Base-by-base conservation (phyloP, 1,284 basidiomycete species). In the Trichosporon sp. region DNA sequence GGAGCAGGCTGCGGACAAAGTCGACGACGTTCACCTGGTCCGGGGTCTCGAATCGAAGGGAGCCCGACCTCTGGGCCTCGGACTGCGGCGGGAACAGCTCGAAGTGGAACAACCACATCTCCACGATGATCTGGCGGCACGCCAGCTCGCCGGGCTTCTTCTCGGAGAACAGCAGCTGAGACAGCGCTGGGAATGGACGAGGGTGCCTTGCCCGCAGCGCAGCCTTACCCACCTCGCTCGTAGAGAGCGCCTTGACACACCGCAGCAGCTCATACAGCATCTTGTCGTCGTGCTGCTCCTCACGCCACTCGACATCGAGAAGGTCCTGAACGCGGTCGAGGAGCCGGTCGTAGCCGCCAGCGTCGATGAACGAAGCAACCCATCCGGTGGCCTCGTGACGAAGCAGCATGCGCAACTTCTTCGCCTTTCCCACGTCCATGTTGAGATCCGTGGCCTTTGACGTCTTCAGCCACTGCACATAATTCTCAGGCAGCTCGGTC, bases 211-310 rank as follows among this genome's bases (percentile, higher is more conserved):
- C 90, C 11, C 93, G 90, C 2, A 99, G 88, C 0, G 95, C 94
- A 37, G 76, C 73, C 66, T 85, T 83, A 40, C 87, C 86, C 26
- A 80, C 76, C 8, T 91, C 90, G 0, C 96, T 96, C 0, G 95
- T 96, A 0, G 91, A 90, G 1, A 99, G 86, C 0, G 93, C 96
- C 81, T 97, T 97, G 84, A 99, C 89, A 84, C 95, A 98, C 2
- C 95, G 90, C 35, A 99, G 86, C 0, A 99, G 86, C 81, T 98
- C 96, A 77, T 96, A 91, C 7, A 99, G 87, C 65, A 97, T 87
- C 81, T 96, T 91, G 81, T 99, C 97, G 79, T 98, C 96, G 77
- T 97, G 96, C 80, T 98, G 96, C 81, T 99, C 96, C 82, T 98
- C 96, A 74, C 95, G 90, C 96, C 96, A 99, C 85, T 99, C 96